phyloP scores from a whole-genome alignment of 164 flowering plant genomes.

The Annona squamosa region DNA sequence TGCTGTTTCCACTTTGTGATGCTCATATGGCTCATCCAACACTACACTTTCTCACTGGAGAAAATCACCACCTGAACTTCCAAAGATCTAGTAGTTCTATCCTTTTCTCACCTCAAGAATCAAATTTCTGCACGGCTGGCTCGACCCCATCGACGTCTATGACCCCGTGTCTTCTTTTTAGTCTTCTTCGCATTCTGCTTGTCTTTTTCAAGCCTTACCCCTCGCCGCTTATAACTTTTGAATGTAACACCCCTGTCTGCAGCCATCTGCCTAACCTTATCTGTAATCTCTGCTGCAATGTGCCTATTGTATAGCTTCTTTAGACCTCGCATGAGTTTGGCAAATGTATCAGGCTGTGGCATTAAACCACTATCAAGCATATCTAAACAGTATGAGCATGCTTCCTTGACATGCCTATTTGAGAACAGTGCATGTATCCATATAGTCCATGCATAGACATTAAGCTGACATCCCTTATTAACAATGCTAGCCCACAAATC shows the following conservation, averaged over 20 bases:
- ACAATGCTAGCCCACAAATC: constrained; percentile 71
- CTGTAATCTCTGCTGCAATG: constrained; percentile 81
- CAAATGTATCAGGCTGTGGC: constrained; percentile 95
- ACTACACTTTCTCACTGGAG: not conserved
- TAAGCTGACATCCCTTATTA: constrained; percentile 65
- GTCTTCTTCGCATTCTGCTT: constrained; percentile 51
- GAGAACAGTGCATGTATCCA: constrained; percentile 88
- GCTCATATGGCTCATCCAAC: not conserved
- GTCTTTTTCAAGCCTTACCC: constrained; percentile 72
- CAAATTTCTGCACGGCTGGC: constrained; percentile 3
- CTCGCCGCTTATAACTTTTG: constrained; percentile 86
- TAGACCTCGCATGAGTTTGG: constrained; percentile 80
- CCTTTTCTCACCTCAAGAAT: not conserved
- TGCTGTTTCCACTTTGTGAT: not conserved
- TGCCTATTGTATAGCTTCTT: constrained; percentile 65
- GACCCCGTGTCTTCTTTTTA: constrained; percentile 26
- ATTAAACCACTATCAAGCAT: constrained; percentile 83
- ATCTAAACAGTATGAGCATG: constrained; percentile 81
- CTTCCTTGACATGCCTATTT: constrained; percentile 80
- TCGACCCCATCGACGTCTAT: constrained; percentile 16
- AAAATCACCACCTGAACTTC: not conserved
- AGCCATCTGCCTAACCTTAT: constrained; percentile 89
- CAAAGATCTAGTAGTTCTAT: not conserved
- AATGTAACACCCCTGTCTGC: constrained; percentile 70
- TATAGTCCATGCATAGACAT: constrained; percentile 82